Evolutionary conservation across 2,329 filamentous ascomycete genomes (phyloP).

Genomic region (Aspergillus latus): DNA sequence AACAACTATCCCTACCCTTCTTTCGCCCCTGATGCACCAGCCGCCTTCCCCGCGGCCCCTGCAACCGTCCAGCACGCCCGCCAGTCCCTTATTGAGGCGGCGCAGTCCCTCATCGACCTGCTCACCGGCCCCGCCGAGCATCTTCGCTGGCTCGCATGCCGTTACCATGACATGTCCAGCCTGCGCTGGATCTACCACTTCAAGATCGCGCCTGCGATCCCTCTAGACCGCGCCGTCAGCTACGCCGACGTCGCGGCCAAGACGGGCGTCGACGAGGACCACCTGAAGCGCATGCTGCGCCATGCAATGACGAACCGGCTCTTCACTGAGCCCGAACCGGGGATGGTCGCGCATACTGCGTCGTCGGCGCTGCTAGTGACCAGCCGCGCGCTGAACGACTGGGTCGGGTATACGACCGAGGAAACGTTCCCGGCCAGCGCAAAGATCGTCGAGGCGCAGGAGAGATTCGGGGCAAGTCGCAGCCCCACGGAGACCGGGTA

Average conservation of each 20-base stretch:
- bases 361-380: slow-evolving; percentile 50
- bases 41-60: neutral
- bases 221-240: neutral
- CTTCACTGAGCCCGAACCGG: slow-evolving; percentile 54
- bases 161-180: slow-evolving; percentile 9
- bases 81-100: neutral
- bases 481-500: slow-evolving; percentile 26
- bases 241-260: neutral
- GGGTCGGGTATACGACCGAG: slow-evolving; percentile 53
- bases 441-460: slow-evolving; percentile 26
- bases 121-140: slow-evolving; percentile 3
- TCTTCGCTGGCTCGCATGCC: slow-evolving; percentile 6
- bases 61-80: neutral
- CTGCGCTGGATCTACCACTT: slow-evolving; percentile 8
- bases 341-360: slow-evolving; percentile 56
- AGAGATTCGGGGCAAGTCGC: slow-evolving; percentile 22
- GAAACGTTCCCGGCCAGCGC: slow-evolving; percentile 20
- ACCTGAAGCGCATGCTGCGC: slow-evolving; percentile 2
- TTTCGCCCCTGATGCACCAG: neutral
- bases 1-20: slow-evolving; percentile 3
- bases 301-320: slow-evolving; percentile 57
- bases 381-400: slow-evolving; percentile 40
- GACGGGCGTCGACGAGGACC: neutral
- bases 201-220: no score
- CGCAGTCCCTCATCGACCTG: neutral